phyloP scores from a whole-genome alignment of 2,329 filamentous ascomycete genomes.

The Raffaelea ambrosiae region DNA sequence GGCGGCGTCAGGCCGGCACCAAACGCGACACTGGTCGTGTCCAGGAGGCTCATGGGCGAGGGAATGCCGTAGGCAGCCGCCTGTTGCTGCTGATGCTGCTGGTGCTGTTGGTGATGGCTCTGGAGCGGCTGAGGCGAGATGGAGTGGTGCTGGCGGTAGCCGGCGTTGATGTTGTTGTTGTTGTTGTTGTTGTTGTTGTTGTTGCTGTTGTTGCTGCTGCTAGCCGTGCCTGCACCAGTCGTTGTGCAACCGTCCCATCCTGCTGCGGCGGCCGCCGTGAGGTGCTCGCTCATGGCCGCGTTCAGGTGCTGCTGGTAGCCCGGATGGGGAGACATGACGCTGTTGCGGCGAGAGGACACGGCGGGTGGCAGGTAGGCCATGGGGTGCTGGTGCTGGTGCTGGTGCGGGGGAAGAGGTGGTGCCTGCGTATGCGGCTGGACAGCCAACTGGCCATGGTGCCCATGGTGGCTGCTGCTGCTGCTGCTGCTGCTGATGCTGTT shows the following conservation, averaged over 20 bases:
- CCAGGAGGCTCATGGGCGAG: conserved; percentile 29
- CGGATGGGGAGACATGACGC: conserved; percentile 46
- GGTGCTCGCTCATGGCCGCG: conserved; percentile 50
- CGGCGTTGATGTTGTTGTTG: too few species aligned
- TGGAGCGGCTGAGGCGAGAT: not conserved
- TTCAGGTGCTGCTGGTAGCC: conserved; percentile 42
- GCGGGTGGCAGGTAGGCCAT: conserved; percentile 12
- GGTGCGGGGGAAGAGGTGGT: not conserved
- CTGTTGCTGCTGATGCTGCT: conserved; percentile 1
- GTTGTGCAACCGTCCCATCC: conserved; percentile 12
- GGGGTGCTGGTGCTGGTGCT: conserved; percentile 6
- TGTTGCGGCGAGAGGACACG: conserved; percentile 22
- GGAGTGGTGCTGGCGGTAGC: conserved; percentile 1
- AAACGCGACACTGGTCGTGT: conserved; percentile 28
- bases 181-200: too few species aligned
- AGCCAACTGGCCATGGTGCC: not conserved
- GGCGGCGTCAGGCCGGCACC: conserved; percentile 48
- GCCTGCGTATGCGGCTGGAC: not conserved
- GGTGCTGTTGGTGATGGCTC: conserved; percentile 7
- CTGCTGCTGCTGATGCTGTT: not conserved
- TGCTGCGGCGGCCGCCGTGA: conserved; percentile 26
- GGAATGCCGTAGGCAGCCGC: conserved; percentile 9
- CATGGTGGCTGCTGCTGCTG: not conserved
- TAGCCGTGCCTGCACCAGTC: not conserved
- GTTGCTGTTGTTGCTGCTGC: too few species aligned